Evolutionary conservation across 495 filamentous ascomycete genomes (phyloP), one percentile per base, ranked within the genome.

Genomic region (Hypomontagnella monticulosa): DNA sequence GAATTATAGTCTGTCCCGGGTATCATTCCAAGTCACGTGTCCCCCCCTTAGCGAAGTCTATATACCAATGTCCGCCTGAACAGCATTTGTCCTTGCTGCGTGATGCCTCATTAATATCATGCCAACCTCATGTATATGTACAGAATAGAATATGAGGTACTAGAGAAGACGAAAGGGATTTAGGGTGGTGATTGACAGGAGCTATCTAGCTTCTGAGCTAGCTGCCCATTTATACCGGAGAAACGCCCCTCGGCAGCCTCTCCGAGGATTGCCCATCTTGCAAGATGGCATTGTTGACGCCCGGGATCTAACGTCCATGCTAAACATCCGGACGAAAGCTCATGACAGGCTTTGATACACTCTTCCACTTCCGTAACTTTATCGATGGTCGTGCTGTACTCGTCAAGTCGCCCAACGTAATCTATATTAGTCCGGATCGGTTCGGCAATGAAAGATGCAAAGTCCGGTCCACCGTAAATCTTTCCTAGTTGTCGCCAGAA

Each of bases 201-300:
- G 37, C 37, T 43, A 32, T 66, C 61, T 0, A 73, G 53, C 51
- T 63, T 70, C 58, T 67, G 43, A 18, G 54, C 68, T 15, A 70
- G 19, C 37, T 67, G 50, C 4, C 65, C 69, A 50, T 78, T 77
- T 30, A 78, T 51, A 8, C 76, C 76, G 0, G 76, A 77, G 40
- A 71, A 67, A 27, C 52, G 59, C 5, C 76, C 73, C 38, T 75
- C 50, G 44, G 73, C 63, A 23, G 58, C 32, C 49, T 73, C 63
- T 42, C 80, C 80, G 0, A 83, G 65, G 46, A 78, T 77, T 54
- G 80, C 74, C 80, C 79, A 83, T 30, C 76, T 74, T 12, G 76
- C 79, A 23, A 73, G 46, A 38, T 76, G 65, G 54, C 80, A 83
- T 12, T 55, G 42, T 32, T 49, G 42, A 2, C 60, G 61, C 15